Evolutionary conservation across 495 filamentous ascomycete genomes (phyloP).

Genomic region (Pseudotulostoma volvatum): DNA sequence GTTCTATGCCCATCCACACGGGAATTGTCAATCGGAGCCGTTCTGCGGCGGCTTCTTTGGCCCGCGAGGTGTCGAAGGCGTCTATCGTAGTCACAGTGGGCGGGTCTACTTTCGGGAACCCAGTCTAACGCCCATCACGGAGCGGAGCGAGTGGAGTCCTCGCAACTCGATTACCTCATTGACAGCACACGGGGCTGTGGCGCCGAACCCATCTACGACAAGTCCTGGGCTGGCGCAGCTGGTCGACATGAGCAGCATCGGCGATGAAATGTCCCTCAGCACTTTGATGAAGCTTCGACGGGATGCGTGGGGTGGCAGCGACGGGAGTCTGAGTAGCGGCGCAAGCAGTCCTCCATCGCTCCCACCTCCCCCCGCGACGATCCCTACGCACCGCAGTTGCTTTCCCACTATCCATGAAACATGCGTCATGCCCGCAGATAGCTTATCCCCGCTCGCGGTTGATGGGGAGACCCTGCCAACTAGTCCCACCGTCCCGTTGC

Average conservation of each 20-base stretch:
- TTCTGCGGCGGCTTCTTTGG: conserved; percentile 88
- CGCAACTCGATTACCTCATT: conserved; percentile 75
- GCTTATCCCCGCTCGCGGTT: conserved; percentile 13
- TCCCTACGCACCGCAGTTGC: conserved; percentile 21
- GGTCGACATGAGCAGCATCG: conserved; percentile 46
- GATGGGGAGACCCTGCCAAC: conserved; percentile 1
- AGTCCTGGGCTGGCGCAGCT: conserved; percentile 56
- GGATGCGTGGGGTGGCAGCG: conserved; percentile 67
- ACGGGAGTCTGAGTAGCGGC: conserved; percentile 50
- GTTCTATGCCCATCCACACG: conserved; percentile 67
- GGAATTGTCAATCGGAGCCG: conserved; percentile 32
- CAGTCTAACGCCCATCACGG: conserved; percentile 89
- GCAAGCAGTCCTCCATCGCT: conserved; percentile 35
- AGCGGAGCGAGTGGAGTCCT: conserved; percentile 89
- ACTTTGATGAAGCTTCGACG: conserved; percentile 56
- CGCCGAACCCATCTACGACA: conserved; percentile 24
- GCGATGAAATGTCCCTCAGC: conserved; percentile 56
- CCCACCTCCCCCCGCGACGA: conserved; percentile 1
- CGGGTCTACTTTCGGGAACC: conserved; percentile 65
- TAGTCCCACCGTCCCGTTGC: conserved; percentile 11
- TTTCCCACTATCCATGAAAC: conserved; percentile 21
- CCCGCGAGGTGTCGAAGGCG: conserved; percentile 40
- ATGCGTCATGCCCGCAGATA: conserved; percentile 12
- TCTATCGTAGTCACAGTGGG: conserved; percentile 51
- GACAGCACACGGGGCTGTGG: conserved; percentile 34